Conservation (phyloP, 176 grass and related monocot genomes). For the Phragmites australis region DNA sequence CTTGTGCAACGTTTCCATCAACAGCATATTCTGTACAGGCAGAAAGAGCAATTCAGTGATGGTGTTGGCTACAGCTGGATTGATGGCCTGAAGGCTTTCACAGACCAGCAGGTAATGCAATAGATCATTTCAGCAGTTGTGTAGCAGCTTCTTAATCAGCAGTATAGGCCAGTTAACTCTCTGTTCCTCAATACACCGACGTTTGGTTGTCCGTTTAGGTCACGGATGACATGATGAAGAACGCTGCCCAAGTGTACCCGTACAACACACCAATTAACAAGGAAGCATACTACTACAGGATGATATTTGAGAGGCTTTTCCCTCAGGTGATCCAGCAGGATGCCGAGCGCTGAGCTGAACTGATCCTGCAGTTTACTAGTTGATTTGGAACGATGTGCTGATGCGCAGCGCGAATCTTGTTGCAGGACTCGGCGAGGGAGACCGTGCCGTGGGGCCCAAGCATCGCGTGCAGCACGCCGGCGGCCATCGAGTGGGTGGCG, state of each 20-base stretch:
- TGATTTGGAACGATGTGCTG: background rate
- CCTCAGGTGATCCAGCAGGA: constrained; percentile 58
- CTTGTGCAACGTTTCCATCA: background rate
- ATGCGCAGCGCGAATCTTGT: background rate
- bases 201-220: too few relatives aligned
- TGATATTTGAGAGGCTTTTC: constrained; percentile 99
- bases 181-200: constrained; percentile 9
- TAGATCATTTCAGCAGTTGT: background rate
- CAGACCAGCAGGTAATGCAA: constrained; percentile 60
- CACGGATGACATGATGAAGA: constrained; percentile 78
- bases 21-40: constrained; percentile 96
- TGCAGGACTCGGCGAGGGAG: constrained; percentile 84
- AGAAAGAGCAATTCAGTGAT: constrained; percentile 99
- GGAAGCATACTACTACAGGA: constrained; percentile 94
- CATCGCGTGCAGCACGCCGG: constrained; percentile 94
- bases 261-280: constrained; percentile 91
- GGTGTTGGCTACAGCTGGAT: constrained; percentile 97
- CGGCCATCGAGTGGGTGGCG: constrained; percentile 91
- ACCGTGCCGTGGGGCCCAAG: constrained; percentile 88
- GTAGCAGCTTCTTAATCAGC: background rate
- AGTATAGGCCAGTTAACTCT: background rate
- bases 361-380: background rate
- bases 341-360: too few relatives aligned
- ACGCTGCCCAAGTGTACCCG: constrained; percentile 56
- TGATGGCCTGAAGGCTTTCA: constrained; percentile 91